Base-by-base conservation (phyloP, 2,329 filamentous ascomycete genomes). In the Boeremia lycopersici region DNA sequence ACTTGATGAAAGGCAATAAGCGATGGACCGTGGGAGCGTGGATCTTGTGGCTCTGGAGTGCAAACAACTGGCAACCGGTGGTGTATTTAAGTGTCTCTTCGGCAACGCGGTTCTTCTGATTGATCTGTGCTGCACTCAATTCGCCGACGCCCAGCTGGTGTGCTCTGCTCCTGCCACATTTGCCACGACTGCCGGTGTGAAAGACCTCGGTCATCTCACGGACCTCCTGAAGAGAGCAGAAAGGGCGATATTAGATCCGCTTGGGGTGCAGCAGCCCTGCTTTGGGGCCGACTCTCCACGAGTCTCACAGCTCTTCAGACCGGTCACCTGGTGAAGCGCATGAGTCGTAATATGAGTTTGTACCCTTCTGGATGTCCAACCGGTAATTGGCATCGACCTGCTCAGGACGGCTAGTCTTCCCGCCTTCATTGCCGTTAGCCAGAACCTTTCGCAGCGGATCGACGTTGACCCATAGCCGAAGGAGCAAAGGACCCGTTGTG, bases 391-490 rank as follows among this genome's bases (percentile, higher is more conserved):
- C 17, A 25, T 31, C 8, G 56, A 58, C 56, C 56, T 58, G 48
- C 56, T 52, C n/a, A 30, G 45, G 13, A 10, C 6, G 30, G 55
- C 29, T 57, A 57, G 55, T 13, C 34, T 46, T 47, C 49, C 45
- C 42, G 46, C 19, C 19, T 35, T 36, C 25, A 54, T 38, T 53
- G 45, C 49, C 55, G 40, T 30, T 26, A 43, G 36, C 44, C 41
- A 30, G 41, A 36, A 41, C 41, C 10, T 23, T 23, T 23, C 19
- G 19, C 19, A 23, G 19, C 19, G 5, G 55, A 57, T 45, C 44
- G 48, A 52, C 48, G 26, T 56, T 51, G 36, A 56, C 42, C 47
- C 42, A n/a, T 43, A 46, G 36, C 46, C 36, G 47, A 54, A 54
- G 52, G 46, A 54, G 52, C 41, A 31, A 40, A 12, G 30, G 19